These are phyloP conservation scores for Boletus huronensis DNA, from an alignment of 768 basidiomycete genomes.

Conservation along the genomic window DNA sequence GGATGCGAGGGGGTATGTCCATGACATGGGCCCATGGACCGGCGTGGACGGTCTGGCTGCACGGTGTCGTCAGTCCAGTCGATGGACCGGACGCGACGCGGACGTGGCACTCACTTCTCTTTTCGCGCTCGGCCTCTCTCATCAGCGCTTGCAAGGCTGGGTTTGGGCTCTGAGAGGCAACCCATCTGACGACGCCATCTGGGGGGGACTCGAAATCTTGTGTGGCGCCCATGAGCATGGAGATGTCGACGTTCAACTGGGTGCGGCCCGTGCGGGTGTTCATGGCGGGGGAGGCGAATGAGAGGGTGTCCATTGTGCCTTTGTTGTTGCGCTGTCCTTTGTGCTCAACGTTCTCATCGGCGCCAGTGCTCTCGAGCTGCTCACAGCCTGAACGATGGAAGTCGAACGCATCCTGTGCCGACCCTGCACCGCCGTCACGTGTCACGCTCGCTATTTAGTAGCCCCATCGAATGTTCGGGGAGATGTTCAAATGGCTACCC, in stretches of 20 bases:
- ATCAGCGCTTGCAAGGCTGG: constrained; percentile 26
- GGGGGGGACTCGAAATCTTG: constrained; percentile 6
- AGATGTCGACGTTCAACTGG: neutral
- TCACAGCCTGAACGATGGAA: no score
- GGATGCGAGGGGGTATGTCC: constrained; percentile 15
- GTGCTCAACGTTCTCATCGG: no score
- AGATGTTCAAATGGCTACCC: constrained; percentile 26
- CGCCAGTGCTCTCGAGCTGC: no score
- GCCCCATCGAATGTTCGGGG: neutral
- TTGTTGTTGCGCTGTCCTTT: neutral
- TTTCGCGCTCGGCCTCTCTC: constrained; percentile 27
- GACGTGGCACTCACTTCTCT: constrained; percentile 13
- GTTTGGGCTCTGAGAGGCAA: constrained; percentile 23
- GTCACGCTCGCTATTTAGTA: constrained; percentile 12
- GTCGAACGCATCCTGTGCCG: neutral
- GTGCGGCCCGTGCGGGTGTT: neutral
- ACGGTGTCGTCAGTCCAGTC: neutral
- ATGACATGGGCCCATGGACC: constrained; percentile 7
- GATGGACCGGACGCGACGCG: neutral
- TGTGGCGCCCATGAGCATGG: constrained; percentile 13
- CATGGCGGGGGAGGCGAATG: neutral
- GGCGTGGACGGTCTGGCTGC: constrained; percentile 18
- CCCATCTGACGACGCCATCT: constrained; percentile 23
- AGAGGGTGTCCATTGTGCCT: neutral
- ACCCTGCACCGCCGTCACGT: constrained; percentile 22